Percentiles rank a stretch among this genome's conserved stretches.
Evolutionary conservation across 2,329 filamentous ascomycete species (phyloP).

Genomic region (Thelonectria blattea): DNA sequence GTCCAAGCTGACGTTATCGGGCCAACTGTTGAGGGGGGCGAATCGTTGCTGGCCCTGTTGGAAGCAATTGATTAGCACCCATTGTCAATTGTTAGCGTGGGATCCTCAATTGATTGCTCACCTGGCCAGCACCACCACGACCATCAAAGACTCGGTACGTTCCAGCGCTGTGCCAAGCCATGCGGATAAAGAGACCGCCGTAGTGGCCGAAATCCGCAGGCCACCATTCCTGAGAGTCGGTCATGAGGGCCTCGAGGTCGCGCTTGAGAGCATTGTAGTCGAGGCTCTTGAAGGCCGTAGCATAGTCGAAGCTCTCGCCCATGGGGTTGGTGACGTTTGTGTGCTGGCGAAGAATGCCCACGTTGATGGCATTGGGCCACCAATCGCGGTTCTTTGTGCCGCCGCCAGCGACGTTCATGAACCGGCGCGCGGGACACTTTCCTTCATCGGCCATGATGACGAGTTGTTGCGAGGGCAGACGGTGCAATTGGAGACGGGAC

Average conservation of each 20-base stretch:
- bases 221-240: conserved; percentile 82
- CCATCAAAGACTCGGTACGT: conserved; percentile 79
- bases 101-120: conserved; percentile 21
- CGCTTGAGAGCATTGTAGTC: conserved; percentile 67
- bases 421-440: conserved; percentile 16
- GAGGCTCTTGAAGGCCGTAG: conserved; percentile 71
- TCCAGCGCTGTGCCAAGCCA: conserved; percentile 82
- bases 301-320: conserved; percentile 72
- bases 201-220: conserved; percentile 84
- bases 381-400: conserved; percentile 73
- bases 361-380: conserved; percentile 72
- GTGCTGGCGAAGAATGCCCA: conserved; percentile 77
- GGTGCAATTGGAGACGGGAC: too few species aligned
- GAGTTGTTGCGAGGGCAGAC: background rate
- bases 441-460: conserved; percentile 7
- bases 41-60: conserved; percentile 74
- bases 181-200: conserved; percentile 78
- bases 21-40: conserved; percentile 81
- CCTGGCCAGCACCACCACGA: conserved; percentile 73
- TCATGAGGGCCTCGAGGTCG: conserved; percentile 74
- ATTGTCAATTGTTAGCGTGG: background rate
- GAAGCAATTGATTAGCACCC: conserved; percentile 1
- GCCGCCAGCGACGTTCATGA: conserved; percentile 56
- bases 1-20: conserved; percentile 79
- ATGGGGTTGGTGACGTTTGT: conserved; percentile 66